Conservation (phyloP, 2,329 filamentous ascomycete species). For the Monosporascus sp. region DNA sequence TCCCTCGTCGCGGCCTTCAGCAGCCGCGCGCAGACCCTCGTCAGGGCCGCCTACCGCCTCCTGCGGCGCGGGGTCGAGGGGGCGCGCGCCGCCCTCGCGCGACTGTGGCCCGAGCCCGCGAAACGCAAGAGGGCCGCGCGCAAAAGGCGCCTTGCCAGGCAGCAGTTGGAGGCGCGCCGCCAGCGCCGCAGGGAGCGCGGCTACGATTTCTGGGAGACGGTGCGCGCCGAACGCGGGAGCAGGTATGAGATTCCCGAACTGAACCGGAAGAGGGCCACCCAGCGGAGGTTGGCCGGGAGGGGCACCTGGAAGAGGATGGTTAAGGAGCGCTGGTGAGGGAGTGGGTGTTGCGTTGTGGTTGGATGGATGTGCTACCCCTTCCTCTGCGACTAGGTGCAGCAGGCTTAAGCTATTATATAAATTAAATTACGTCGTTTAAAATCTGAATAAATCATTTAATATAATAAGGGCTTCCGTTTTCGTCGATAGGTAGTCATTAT, state of each 20-base stretch:
- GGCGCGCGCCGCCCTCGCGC: constrained; percentile 11
- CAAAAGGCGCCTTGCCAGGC: neutral
- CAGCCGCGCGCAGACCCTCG: constrained; percentile 32
- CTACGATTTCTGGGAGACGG: constrained; percentile 36
- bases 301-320: constrained; percentile 15
- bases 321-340: neutral
- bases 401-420: no score
- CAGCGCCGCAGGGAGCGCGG: constrained; percentile 23
- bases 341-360: no score
- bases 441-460: no score
- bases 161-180: constrained; percentile 15
- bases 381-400: no score
- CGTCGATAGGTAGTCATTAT: no score
- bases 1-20: constrained; percentile 54
- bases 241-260: constrained; percentile 32
- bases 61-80: constrained; percentile 3
- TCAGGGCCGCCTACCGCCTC: constrained; percentile 20
- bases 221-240: constrained; percentile 23
- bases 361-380: no score
- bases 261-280: constrained; percentile 23
- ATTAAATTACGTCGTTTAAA: no score
- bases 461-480: no score
- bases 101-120: constrained; percentile 21
- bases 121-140: constrained; percentile 7
- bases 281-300: constrained; percentile 6